Conservation (phyloP, 2,329 filamentous ascomycete species). For the Aspergillus latus region DNA sequence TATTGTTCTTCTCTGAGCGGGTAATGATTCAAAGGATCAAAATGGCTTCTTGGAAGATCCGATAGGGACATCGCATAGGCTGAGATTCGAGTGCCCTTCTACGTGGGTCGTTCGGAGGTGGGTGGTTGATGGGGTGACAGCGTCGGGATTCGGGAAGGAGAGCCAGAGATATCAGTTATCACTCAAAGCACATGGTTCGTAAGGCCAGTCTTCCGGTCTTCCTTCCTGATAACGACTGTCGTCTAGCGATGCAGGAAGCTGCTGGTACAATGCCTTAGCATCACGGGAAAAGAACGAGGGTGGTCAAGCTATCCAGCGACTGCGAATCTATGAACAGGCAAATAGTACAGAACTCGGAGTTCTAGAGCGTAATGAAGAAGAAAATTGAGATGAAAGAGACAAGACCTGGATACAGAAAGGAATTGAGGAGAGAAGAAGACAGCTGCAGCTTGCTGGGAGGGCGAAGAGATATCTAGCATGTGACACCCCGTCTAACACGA, state of each 20-base stretch:
- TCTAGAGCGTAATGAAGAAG: background rate
- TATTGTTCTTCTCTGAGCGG: constrained; percentile 31
- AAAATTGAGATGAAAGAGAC: background rate
- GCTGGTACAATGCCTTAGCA: constrained; percentile 2
- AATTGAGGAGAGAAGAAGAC: constrained; percentile 1
- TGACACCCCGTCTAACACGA: background rate
- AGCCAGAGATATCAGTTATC: background rate
- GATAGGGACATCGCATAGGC: constrained; percentile 40
- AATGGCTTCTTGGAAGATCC: constrained; percentile 34
- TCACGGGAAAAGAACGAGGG: constrained; percentile 2
- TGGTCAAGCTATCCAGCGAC: background rate
- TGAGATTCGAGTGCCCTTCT: constrained; percentile 14
- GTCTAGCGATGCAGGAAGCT: background rate
- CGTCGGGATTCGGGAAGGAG: background rate
- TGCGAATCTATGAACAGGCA: background rate
- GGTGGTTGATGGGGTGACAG: constrained; percentile 7
- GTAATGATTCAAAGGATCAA: constrained; percentile 33
- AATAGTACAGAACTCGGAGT: background rate
- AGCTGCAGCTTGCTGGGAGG: background rate
- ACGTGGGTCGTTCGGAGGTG: constrained; percentile 13
- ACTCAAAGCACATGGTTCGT: constrained; percentile 4
- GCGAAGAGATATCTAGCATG: constrained; percentile 2
- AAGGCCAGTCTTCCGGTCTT: background rate
- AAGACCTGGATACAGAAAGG: background rate
- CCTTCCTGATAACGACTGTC: background rate